These are phyloP conservation scores for Lindgomyces ingoldianus DNA, from an alignment of 495 filamentous ascomycete species.

Conservation along the genomic window DNA sequence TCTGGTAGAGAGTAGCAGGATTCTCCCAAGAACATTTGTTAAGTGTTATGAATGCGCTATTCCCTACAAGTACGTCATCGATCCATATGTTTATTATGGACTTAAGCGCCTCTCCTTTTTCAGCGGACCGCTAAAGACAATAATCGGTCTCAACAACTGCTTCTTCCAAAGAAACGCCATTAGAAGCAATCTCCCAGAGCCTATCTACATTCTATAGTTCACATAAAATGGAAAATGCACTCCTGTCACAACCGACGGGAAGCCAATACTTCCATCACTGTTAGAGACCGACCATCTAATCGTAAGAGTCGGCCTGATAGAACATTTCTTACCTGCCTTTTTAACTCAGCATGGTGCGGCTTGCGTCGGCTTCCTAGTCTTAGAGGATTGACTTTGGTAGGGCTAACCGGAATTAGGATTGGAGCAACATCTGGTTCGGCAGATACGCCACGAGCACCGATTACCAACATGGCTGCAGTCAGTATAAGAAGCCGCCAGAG, in stretches of 20 bases:
- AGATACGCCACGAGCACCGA: slow-evolving; percentile 57
- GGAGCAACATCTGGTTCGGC: slow-evolving; percentile 50
- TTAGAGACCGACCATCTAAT: neutral
- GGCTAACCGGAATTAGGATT: slow-evolving; percentile 53
- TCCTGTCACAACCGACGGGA: neutral
- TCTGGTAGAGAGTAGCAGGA: neutral
- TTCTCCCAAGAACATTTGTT: neutral
- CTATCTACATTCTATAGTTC: too few species aligned
- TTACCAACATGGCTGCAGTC: slow-evolving; percentile 61
- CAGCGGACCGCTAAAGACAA: neutral
- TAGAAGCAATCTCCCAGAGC: too few species aligned
- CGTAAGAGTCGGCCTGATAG: neutral
- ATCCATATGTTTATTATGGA: neutral
- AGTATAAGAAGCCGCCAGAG: too few species aligned
- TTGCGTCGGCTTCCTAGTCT: neutral
- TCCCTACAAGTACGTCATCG: neutral
- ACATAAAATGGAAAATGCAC: neutral
- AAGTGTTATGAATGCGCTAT: neutral
- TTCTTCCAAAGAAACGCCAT: too few species aligned
- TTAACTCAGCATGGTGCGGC: neutral
- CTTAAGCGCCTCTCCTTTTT: neutral
- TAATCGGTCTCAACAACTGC: too few species aligned
- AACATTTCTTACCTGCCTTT: neutral
- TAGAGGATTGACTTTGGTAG: neutral
- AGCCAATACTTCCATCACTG: neutral